phyloP scores from a whole-genome alignment of 139 green algal species.

The Spirogloea muscicola region DNA sequence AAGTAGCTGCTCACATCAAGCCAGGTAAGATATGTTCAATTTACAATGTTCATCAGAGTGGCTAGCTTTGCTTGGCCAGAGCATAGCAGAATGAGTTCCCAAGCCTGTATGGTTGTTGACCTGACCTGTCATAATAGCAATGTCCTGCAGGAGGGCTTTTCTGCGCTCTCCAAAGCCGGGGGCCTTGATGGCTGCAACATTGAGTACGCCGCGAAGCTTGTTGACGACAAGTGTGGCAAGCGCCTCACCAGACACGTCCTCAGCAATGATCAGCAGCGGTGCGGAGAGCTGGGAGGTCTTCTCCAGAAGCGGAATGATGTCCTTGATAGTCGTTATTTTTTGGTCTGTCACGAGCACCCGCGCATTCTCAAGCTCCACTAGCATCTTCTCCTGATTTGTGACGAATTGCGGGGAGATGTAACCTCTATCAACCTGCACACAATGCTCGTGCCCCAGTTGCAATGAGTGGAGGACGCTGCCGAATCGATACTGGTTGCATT shows the following conservation, averaged over 20 bases:
- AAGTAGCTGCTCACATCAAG: too few relatives aligned
- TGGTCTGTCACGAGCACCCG: conserved; percentile 91
- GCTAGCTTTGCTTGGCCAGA: too few relatives aligned
- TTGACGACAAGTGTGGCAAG: conserved; percentile 98
- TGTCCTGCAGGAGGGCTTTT: conserved; percentile 81
- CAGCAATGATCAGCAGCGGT: conserved; percentile 84
- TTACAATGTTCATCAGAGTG: too few relatives aligned
- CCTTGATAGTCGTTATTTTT: conserved; percentile 77
- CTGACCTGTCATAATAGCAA: conserved; percentile 55
- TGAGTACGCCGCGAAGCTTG: conserved; percentile 95
- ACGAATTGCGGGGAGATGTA: conserved; percentile 97
- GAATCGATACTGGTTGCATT: too few relatives aligned
- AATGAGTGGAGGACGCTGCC: too few relatives aligned
- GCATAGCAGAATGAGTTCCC: too few relatives aligned
- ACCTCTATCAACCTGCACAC: conserved; percentile 81
- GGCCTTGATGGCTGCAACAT: conserved; percentile 83
- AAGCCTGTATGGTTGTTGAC: background rate
- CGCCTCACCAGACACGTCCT: conserved; percentile 92
- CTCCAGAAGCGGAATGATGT: conserved; percentile 77
- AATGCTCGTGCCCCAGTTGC: too few relatives aligned
- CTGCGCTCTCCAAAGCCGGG: conserved; percentile 82
- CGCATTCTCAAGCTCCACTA: conserved; percentile 87
- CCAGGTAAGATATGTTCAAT: too few relatives aligned
- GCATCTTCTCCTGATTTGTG: conserved; percentile 85
- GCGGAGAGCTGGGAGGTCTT: conserved; percentile 51